Percentiles rank a stretch among this genome's conserved stretches.
phyloP scores from a whole-genome alignment of 139 green algal species.

The Chlorella sorokiniana region DNA sequence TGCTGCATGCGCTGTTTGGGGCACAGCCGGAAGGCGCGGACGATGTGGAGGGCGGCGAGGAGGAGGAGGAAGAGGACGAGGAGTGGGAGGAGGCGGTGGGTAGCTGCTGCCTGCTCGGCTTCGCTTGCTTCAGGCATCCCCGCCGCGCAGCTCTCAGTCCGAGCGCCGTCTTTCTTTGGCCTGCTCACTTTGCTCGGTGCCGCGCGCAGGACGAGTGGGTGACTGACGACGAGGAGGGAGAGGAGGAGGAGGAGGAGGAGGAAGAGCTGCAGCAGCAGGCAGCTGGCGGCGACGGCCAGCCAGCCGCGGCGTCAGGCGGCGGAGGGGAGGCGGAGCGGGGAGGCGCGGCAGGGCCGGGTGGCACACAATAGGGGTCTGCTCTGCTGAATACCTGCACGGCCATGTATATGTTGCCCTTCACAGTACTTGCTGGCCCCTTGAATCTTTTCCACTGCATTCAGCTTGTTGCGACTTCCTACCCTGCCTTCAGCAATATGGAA shows the following conservation, averaged over 20 bases:
- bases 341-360: background rate
- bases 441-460: too few species aligned
- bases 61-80: conserved; percentile 17
- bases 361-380: too few species aligned
- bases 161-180: too few species aligned
- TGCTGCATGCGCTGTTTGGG: conserved; percentile 17
- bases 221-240: conserved; percentile 19
- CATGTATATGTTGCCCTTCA: too few species aligned
- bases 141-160: too few species aligned
- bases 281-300: too few species aligned
- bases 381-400: too few species aligned
- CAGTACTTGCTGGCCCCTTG: too few species aligned
- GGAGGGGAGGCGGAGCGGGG: background rate
- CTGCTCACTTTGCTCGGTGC: background rate
- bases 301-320: background rate
- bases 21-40: background rate
- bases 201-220: conserved; percentile 12
- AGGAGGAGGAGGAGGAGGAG: conserved; percentile 21
- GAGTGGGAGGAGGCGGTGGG: conserved; percentile 18
- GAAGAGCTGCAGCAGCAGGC: background rate
- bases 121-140: background rate
- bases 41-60: background rate
- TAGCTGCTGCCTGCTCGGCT: background rate
- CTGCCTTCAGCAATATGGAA: too few species aligned
- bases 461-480: too few species aligned